Evolutionary conservation across 2,329 filamentous ascomycete genomes (phyloP).

Genomic region (Penicillium hesseltinei): DNA sequence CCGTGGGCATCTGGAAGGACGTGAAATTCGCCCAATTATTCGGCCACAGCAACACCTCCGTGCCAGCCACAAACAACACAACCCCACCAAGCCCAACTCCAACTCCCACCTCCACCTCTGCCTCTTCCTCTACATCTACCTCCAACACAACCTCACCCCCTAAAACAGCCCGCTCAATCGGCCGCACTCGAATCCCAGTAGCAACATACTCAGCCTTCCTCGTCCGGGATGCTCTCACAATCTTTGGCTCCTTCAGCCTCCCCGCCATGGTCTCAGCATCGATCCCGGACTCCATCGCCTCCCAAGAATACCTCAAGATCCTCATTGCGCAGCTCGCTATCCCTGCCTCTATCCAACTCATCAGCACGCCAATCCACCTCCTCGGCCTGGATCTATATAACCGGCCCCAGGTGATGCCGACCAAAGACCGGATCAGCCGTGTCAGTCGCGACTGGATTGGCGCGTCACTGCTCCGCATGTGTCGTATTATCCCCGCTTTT

Average conservation of each 20-base stretch:
- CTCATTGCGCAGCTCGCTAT: conserved; percentile 78
- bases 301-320: conserved; percentile 79
- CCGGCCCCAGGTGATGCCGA: conserved; percentile 48
- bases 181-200: conserved; percentile 48
- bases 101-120: background rate
- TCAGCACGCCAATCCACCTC: conserved; percentile 79
- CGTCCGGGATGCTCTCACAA: conserved; percentile 75
- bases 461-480: conserved; percentile 71
- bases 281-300: conserved; percentile 66
- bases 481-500: conserved; percentile 82
- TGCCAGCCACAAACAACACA: conserved; percentile 5
- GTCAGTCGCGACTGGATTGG: conserved; percentile 72
- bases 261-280: conserved; percentile 48
- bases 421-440: conserved; percentile 58
- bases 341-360: conserved; percentile 71
- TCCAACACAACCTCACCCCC: conserved; percentile 15
- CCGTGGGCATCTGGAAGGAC: conserved; percentile 77
- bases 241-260: conserved; percentile 56
- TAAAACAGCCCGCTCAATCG: conserved; percentile 28
- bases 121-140: conserved; percentile 2
- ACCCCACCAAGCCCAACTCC: conserved; percentile 6
- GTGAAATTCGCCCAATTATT: conserved; percentile 79
- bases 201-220: conserved; percentile 62
- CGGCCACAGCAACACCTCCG: conserved; percentile 27
- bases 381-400: conserved; percentile 85